phyloP scores from a whole-genome alignment of 495 filamentous ascomycete genomes.

The Amorphotheca resinae region DNA sequence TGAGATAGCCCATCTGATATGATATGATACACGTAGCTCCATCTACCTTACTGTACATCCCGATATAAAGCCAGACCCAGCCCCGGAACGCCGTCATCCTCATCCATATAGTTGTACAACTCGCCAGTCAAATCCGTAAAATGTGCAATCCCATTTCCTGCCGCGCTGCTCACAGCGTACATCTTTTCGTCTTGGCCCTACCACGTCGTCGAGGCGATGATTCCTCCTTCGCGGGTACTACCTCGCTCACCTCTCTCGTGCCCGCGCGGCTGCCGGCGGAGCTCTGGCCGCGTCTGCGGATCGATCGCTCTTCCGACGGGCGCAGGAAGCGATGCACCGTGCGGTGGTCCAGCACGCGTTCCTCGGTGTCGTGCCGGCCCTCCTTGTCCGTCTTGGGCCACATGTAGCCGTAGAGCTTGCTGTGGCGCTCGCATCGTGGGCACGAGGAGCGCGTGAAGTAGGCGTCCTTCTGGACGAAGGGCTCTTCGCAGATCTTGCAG shows the following conservation, averaged over 20 bases:
- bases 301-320: slow-evolving; percentile 49
- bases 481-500: slow-evolving; percentile 66
- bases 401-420: slow-evolving; percentile 83
- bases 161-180: no score
- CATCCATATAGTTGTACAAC: not conserved
- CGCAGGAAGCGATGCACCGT: slow-evolving; percentile 57
- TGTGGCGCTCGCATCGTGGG: slow-evolving; percentile 87
- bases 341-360: slow-evolving; percentile 61
- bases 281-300: slow-evolving; percentile 23
- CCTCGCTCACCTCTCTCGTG: slow-evolving; percentile 23
- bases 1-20: no score
- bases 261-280: slow-evolving; percentile 21
- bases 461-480: slow-evolving; percentile 77
- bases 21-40: no score
- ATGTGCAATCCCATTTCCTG: no score
- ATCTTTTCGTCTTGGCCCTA: no score
- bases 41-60: no score
- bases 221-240: slow-evolving; percentile 6
- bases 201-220: no score
- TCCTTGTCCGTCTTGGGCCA: slow-evolving; percentile 90
- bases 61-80: no score
- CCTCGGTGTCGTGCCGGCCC: slow-evolving; percentile 61
- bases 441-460: slow-evolving; percentile 78
- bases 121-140: not conserved
- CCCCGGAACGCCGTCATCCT: no score